Percentiles rank a stretch among this genome's conserved stretches.
Conservation (phyloP, 2,329 filamentous ascomycete species). For the Sphaerostilbella broomeana region DNA sequence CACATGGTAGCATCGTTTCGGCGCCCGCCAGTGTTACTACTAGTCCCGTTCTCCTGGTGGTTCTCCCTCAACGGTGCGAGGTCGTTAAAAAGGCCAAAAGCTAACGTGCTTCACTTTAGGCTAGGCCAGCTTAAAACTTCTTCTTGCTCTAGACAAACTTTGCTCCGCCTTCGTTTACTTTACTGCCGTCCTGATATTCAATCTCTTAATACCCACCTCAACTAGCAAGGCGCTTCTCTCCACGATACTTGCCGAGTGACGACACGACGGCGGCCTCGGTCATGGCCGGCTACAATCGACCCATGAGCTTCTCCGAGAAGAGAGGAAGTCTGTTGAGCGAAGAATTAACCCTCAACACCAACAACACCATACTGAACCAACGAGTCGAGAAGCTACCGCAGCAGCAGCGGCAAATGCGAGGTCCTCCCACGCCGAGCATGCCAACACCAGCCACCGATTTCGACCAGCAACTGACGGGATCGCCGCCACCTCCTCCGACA, state of each 20-base stretch:
- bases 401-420: conserved; percentile 39
- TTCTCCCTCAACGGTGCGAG: no score
- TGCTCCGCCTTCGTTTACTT: not conserved
- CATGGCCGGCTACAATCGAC: conserved; percentile 36
- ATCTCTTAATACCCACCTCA: no score
- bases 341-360: conserved; percentile 49
- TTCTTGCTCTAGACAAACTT: not conserved
- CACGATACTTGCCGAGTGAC: not conserved
- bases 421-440: conserved; percentile 61
- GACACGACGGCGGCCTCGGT: conserved; percentile 4
- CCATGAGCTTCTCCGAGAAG: conserved; percentile 55
- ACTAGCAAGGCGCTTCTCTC: no score
- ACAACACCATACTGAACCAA: conserved; percentile 37
- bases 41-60: no score
- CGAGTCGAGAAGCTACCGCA: conserved; percentile 45
- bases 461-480: conserved; percentile 54
- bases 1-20: not conserved
- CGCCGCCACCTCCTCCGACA: conserved; percentile 58
- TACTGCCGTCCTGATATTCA: no score
- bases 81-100: no score
- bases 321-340: conserved; percentile 53
- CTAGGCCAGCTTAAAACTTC: no score
- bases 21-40: no score
- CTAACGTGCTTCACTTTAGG: no score
- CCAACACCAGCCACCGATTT: conserved; percentile 57